Evolutionary conservation across 208 protist genomes (phyloP).

Genomic region (Sergeia podlipaevii): DNA sequence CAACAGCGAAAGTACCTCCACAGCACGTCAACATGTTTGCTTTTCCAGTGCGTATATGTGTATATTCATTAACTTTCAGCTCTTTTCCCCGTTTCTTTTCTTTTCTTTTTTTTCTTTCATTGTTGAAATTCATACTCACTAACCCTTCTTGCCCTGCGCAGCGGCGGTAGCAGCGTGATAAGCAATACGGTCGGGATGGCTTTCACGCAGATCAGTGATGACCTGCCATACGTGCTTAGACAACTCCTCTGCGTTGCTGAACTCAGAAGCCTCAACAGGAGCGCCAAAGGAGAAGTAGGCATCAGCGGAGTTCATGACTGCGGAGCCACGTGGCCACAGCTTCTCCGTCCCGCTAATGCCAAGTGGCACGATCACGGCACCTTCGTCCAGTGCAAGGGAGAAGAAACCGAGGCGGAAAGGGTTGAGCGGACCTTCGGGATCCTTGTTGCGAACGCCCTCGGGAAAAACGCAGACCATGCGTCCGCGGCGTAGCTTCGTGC

Average conservation of each 20-base stretch:
- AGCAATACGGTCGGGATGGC: conserved; percentile 61
- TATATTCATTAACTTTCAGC: too few species aligned
- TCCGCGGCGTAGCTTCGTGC: conserved; percentile 53
- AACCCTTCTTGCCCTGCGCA: too few species aligned
- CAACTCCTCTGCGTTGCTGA: conserved; percentile 60
- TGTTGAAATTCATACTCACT: too few species aligned
- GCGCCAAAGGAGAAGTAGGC: conserved; percentile 76
- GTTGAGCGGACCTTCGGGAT: conserved; percentile 57
- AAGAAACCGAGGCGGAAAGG: conserved; percentile 87
- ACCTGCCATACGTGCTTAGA: conserved; percentile 53
- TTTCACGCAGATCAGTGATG: conserved; percentile 58
- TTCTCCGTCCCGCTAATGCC: conserved; percentile 73
- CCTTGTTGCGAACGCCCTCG: conserved; percentile 69
- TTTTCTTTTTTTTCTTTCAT: too few species aligned
- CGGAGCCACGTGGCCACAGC: conserved; percentile 61
- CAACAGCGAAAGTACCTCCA: too few species aligned
- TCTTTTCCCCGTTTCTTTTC: too few species aligned
- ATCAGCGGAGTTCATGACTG: conserved; percentile 41
- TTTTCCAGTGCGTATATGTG: too few species aligned
- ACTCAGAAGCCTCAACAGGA: conserved; percentile 58
- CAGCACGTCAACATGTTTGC: too few species aligned
- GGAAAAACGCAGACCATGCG: conserved; percentile 85
- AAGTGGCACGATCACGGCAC: conserved; percentile 72
- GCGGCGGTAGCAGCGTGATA: too few species aligned
- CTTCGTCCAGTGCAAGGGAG: conserved; percentile 67